These are phyloP conservation scores for Entomortierella lignicola DNA, from an alignment of 192 early-diverging fungal genomes.

Conservation along the genomic window DNA sequence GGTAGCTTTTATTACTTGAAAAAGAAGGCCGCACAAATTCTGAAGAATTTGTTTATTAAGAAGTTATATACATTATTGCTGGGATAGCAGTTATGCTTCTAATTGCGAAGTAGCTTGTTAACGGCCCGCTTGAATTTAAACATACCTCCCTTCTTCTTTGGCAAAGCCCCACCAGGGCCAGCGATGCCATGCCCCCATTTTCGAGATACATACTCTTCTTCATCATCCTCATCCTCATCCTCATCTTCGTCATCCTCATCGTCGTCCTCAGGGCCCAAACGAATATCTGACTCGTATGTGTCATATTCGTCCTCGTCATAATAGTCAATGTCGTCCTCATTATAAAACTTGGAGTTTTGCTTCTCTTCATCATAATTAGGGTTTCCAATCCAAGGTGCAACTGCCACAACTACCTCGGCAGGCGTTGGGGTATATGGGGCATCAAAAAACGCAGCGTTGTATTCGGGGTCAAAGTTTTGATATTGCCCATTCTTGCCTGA, in stretches of 20 bases:
- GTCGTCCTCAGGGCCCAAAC: constrained; percentile 38
- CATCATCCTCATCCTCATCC: constrained; percentile 43
- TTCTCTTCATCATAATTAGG: constrained; percentile 51
- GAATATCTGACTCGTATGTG: constrained; percentile 47
- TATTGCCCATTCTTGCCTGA: constrained; percentile 10
- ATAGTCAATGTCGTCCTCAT: constrained; percentile 24
- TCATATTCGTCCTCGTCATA: constrained; percentile 36
- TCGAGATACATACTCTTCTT: constrained; percentile 24
- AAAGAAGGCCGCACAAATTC: no score
- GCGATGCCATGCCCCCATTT: constrained; percentile 47
- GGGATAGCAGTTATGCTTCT: no score
- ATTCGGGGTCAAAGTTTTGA: constrained; percentile 44
- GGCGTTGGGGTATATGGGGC: constrained; percentile 50
- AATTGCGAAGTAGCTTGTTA: constrained; percentile 40
- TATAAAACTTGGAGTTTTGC: constrained; percentile 50
- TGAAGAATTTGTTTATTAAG: no score
- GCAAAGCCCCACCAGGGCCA: constrained; percentile 27
- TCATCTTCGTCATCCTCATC: constrained; percentile 40
- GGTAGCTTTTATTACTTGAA: no score
- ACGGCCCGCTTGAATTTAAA: constrained; percentile 52
- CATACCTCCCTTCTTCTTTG: constrained; percentile 53
- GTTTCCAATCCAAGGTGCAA: constrained; percentile 51
- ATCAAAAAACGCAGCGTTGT: constrained; percentile 38
- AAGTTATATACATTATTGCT: no score
- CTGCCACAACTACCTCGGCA: constrained; percentile 35